Percentiles rank a stretch among this genome's conserved stretches.
phyloP scores from a whole-genome alignment of 768 basidiomycete genomes.

The Hemileccinum rubropunctum region DNA sequence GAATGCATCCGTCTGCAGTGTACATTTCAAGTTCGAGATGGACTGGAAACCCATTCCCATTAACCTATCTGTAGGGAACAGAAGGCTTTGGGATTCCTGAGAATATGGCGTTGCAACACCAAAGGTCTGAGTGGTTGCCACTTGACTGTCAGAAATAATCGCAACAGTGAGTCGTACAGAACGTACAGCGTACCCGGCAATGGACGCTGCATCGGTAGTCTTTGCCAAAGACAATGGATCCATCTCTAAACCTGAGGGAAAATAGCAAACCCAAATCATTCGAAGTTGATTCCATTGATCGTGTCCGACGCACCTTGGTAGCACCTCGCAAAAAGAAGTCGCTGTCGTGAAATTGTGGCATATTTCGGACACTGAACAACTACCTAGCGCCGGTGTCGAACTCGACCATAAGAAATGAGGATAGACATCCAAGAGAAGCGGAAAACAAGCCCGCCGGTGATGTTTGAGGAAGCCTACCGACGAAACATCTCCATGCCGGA shows the following conservation, averaged over 20 bases:
- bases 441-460: background rate
- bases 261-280: slow-evolving; percentile 20
- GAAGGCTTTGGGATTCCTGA: background rate
- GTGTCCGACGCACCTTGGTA: slow-evolving; percentile 27
- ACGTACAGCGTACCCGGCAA: slow-evolving; percentile 6
- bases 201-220: slow-evolving; percentile 33
- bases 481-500: slow-evolving; percentile 12
- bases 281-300: slow-evolving; percentile 29
- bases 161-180: background rate
- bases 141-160: background rate
- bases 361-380: background rate
- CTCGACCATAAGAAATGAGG: slow-evolving; percentile 3
- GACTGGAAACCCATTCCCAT: slow-evolving; percentile 41
- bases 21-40: slow-evolving; percentile 35
- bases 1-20: too few relatives aligned
- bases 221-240: slow-evolving; percentile 30
- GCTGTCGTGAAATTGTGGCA: slow-evolving; percentile 4
- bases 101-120: slow-evolving; percentile 6
- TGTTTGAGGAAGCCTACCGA: slow-evolving; percentile 6
- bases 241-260: slow-evolving; percentile 35
- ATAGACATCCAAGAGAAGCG: background rate
- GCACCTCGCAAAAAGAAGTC: slow-evolving; percentile 13
- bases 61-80: slow-evolving; percentile 18
- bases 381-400: slow-evolving; percentile 25
- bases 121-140: slow-evolving; percentile 8